A percentile compares a stretch with the other conserved stretches of the same genome.
Conservation (phyloP, 371 early-diverging fungal species). For the Umbelopsis sp. region DNA sequence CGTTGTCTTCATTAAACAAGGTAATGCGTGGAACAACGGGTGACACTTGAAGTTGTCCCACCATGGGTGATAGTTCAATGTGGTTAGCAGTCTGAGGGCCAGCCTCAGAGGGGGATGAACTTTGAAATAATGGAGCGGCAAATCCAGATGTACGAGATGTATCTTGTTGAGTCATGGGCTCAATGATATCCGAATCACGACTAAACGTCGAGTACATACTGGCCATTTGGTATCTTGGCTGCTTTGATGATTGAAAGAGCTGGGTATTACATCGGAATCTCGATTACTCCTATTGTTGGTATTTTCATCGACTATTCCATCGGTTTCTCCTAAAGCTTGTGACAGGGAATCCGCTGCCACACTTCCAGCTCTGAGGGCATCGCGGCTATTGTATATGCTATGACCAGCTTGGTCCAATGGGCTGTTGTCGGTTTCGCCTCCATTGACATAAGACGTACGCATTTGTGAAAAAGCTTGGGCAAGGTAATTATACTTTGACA, state of each 20-base stretch:
- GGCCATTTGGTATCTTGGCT: slow-evolving; percentile 16
- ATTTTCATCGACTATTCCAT: not conserved
- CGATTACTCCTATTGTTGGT: not conserved
- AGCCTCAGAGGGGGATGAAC: not conserved
- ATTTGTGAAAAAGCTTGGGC: slow-evolving; percentile 46
- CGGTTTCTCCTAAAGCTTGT: not conserved
- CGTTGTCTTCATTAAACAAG: slow-evolving; percentile 23
- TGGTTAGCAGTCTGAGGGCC: slow-evolving; percentile 17
- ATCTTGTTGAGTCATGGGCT: not conserved
- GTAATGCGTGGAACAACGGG: slow-evolving; percentile 20
- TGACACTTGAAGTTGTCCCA: slow-evolving; percentile 3
- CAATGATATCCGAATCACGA: slow-evolving; percentile 17
- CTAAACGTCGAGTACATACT: slow-evolving; percentile 14
- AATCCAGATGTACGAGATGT: slow-evolving; percentile 6
- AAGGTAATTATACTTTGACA: slow-evolving; percentile 47
- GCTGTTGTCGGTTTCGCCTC: not conserved
- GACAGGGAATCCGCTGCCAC: slow-evolving; percentile 7
- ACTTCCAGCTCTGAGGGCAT: slow-evolving; percentile 5
- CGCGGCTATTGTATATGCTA: slow-evolving; percentile 9
- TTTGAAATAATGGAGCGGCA: not conserved
- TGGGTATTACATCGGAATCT: slow-evolving; percentile 12
- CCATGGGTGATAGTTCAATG: slow-evolving; percentile 9
- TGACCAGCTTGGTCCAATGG: not conserved
- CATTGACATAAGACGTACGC: slow-evolving; percentile 28
- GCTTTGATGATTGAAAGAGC: slow-evolving; percentile 3